Percentiles rank a stretch among this genome's conserved stretches.
phyloP scores from a whole-genome alignment of 495 filamentous ascomycete genomes.

The Podospora pseudoanserina region DNA sequence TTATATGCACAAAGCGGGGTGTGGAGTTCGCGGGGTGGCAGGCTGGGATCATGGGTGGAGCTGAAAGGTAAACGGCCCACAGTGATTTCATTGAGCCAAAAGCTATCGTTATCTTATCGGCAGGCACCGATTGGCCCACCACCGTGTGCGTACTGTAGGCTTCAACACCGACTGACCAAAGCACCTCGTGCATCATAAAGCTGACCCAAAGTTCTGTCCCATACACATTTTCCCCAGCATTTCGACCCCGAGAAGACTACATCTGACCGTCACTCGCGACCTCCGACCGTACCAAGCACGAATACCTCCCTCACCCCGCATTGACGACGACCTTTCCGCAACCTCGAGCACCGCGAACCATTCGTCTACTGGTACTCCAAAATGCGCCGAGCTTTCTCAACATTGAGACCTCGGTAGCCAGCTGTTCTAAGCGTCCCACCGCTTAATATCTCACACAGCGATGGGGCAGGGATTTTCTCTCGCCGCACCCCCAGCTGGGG shows the following conservation, averaged over 20 bases:
- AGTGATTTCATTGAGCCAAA: not conserved
- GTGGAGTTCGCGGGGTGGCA: not conserved
- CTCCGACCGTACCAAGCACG: too few relatives aligned
- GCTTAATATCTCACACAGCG: constrained; percentile 22
- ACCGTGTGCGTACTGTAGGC: not conserved
- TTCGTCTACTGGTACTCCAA: constrained; percentile 3
- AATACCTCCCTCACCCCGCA: not conserved
- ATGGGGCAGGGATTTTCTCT: constrained; percentile 99
- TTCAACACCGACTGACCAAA: not conserved
- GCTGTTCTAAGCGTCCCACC: not conserved
- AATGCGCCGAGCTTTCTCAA: constrained; percentile 10
- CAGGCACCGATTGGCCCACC: not conserved
- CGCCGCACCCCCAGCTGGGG: constrained; percentile 81
- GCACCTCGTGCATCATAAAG: not conserved
- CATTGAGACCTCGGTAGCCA: constrained; percentile 16
- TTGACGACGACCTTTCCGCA: not conserved
- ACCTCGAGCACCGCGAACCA: not conserved
- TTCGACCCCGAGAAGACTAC: not conserved
- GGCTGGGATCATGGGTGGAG: not conserved
- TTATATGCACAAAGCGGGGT: not conserved
- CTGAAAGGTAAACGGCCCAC: not conserved
- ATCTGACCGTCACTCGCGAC: not conserved
- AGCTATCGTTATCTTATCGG: not conserved
- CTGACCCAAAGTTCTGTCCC: not conserved
- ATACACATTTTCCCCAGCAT: not conserved